Evolutionary conservation across 495 filamentous ascomycete genomes (phyloP).

Genomic region (Pyronema omphalodes): DNA sequence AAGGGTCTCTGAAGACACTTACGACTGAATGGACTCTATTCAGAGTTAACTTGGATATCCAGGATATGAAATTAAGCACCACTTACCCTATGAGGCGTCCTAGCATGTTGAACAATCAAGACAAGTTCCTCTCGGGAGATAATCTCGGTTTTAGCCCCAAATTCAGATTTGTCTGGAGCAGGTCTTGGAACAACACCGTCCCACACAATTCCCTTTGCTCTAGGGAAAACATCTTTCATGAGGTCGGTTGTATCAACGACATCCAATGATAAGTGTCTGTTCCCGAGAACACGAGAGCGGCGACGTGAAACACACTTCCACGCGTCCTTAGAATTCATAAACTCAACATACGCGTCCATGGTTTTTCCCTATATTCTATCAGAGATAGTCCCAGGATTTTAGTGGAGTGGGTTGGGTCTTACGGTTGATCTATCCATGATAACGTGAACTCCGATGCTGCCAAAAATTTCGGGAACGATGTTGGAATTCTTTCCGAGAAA

Average conservation of each 20-base stretch:
- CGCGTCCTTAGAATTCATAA: slow-evolving; percentile 22
- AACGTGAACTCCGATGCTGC: slow-evolving; percentile 23
- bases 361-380: slow-evolving; percentile 20
- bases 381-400: background rate
- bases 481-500: slow-evolving; percentile 24
- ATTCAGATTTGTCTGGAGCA: slow-evolving; percentile 12
- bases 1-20: slow-evolving; percentile 24
- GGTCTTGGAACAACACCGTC: slow-evolving; percentile 21
- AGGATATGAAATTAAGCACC: background rate
- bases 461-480: slow-evolving; percentile 20
- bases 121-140: slow-evolving; percentile 21
- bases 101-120: slow-evolving; percentile 23
- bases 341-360: slow-evolving; percentile 24
- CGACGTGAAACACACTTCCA: slow-evolving; percentile 24
- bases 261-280: slow-evolving; percentile 22
- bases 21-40: slow-evolving; percentile 23
- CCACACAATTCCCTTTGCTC: slow-evolving; percentile 23
- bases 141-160: slow-evolving; percentile 13
- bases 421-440: slow-evolving; percentile 25
- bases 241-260: slow-evolving; percentile 24
- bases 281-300: slow-evolving; percentile 20
- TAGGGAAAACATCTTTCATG: slow-evolving; percentile 24
- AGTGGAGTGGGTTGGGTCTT: background rate
- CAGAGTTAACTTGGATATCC: slow-evolving; percentile 2
- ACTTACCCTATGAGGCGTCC: slow-evolving; percentile 24